Percentiles rank a stretch among this genome's conserved stretches.
Evolutionary conservation across 495 filamentous ascomycete species (phyloP).

Genomic region (Penicillium simplicissimum): DNA sequence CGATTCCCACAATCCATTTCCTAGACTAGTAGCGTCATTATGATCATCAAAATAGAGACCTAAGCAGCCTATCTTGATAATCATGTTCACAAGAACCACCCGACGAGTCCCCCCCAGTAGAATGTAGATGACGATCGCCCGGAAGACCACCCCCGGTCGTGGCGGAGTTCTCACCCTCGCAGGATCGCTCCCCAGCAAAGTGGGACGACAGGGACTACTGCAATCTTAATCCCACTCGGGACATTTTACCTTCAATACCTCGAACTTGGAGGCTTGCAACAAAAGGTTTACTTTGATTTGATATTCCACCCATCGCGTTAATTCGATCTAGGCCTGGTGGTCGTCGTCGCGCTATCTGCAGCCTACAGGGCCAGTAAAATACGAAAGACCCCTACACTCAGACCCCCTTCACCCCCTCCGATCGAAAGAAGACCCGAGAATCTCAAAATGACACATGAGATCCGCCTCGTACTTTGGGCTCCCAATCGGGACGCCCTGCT

Average conservation of each 20-base stretch:
- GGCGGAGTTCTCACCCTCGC: conserved; percentile 4
- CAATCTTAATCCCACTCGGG: not conserved
- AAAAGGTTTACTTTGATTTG: not conserved
- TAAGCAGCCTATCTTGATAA: not conserved
- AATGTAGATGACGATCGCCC: conserved; percentile 19
- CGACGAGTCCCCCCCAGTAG: not conserved
- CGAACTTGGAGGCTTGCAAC: not conserved
- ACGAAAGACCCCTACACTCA: no score
- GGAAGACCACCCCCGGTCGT: conserved; percentile 13
- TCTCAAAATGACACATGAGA: not conserved
- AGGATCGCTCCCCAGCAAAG: no score
- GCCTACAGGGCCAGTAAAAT: no score
- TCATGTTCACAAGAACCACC: not conserved
- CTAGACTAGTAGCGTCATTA: not conserved
- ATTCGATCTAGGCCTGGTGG: not conserved
- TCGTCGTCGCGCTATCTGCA: no score
- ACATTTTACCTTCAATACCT: not conserved
- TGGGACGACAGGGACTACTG: not conserved
- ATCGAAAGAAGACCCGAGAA: no score
- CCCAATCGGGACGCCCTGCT: not conserved
- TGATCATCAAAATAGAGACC: not conserved
- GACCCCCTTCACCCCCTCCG: no score
- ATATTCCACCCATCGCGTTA: not conserved
- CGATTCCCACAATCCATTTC: not conserved
- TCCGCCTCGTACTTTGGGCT: not conserved